These are phyloP conservation scores for Epichloe amarillans DNA, from an alignment of 2,329 filamentous ascomycete genomes.

Conservation along the genomic window DNA sequence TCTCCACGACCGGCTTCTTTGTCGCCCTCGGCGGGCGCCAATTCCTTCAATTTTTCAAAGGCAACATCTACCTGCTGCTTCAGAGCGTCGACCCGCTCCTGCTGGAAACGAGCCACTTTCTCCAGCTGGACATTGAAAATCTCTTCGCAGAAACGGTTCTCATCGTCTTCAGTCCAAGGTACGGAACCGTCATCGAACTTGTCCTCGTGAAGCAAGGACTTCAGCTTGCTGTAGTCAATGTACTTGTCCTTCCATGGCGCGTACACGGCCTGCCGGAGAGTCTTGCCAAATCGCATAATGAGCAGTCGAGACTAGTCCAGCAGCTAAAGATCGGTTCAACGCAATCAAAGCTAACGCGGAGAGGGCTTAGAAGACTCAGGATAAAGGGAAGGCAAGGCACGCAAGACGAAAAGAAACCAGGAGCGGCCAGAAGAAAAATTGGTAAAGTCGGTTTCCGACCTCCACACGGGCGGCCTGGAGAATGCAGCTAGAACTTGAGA, in stretches of 20 bases:
- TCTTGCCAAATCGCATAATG: constrained; percentile 84
- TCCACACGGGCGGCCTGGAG: not conserved
- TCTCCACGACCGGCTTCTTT: constrained; percentile 26
- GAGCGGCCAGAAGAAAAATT: not conserved
- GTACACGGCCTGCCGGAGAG: constrained; percentile 67
- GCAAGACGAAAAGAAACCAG: not conserved
- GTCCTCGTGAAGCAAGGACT: constrained; percentile 74
- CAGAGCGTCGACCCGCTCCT: constrained; percentile 52
- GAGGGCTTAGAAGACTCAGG: not conserved
- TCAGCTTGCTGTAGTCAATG: constrained; percentile 91
- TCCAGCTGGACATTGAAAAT: constrained; percentile 89
- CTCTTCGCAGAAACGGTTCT: constrained; percentile 88
- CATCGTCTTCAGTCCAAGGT: constrained; percentile 86
- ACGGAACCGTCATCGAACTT: constrained; percentile 43
- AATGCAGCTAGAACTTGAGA: no score
- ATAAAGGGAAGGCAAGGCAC: not conserved
- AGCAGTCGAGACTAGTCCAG: not conserved
- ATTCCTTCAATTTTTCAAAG: constrained; percentile 63
- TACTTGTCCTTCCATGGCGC: constrained; percentile 85
- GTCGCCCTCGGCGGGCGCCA: constrained; percentile 43
- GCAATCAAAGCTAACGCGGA: no score
- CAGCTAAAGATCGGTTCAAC: not conserved
- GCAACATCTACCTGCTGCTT: constrained; percentile 39
- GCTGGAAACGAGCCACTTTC: constrained; percentile 85
- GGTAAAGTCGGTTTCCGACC: not conserved